These are phyloP conservation scores for Scortechinia acanthostroma DNA, from an alignment of 2,329 filamentous ascomycete species.

Conservation along the genomic window DNA sequence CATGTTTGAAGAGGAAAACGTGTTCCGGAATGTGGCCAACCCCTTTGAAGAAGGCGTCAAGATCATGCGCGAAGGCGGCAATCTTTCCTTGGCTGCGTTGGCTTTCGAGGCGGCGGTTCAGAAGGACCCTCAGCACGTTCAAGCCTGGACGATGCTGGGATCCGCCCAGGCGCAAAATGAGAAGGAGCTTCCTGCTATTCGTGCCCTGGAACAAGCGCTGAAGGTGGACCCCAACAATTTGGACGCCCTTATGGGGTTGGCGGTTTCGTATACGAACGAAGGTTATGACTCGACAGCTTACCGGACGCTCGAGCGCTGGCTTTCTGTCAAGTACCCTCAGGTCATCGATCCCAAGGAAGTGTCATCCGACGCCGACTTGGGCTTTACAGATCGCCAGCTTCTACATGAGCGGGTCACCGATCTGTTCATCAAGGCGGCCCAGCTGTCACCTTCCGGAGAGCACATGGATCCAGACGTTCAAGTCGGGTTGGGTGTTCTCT, in stretches of 20 bases:
- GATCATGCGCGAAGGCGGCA: constrained; percentile 89
- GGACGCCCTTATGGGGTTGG: constrained; percentile 85
- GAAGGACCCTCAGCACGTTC: constrained; percentile 77
- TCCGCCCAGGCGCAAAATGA: constrained; percentile 95
- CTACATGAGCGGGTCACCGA: constrained; percentile 86
- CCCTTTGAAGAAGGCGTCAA: constrained; percentile 89
- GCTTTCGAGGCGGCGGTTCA: constrained; percentile 95
- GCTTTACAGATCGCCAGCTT: constrained; percentile 85
- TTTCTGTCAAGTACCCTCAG: constrained; percentile 86
- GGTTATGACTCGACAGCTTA: constrained; percentile 97
- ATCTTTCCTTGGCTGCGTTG: constrained; percentile 83
- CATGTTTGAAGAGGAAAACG: constrained; percentile 88
- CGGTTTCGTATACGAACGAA: constrained; percentile 97
- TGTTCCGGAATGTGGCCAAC: constrained; percentile 74
- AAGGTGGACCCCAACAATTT: constrained; percentile 83
- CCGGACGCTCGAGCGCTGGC: constrained; percentile 90
- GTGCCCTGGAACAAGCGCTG: constrained; percentile 83
- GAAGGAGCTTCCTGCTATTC: constrained; percentile 92
- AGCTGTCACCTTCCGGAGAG: constrained; percentile 82
- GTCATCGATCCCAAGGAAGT: constrained; percentile 69
- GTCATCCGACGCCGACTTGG: constrained; percentile 73
- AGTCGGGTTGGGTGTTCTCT: constrained; percentile 89
- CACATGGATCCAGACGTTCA: constrained; percentile 99
- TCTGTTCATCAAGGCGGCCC: constrained; percentile 85
- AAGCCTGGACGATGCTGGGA: constrained; percentile 89